phyloP scores from a whole-genome alignment of 2,329 filamentous ascomycete genomes.

The Raffaelea albimanens region DNA sequence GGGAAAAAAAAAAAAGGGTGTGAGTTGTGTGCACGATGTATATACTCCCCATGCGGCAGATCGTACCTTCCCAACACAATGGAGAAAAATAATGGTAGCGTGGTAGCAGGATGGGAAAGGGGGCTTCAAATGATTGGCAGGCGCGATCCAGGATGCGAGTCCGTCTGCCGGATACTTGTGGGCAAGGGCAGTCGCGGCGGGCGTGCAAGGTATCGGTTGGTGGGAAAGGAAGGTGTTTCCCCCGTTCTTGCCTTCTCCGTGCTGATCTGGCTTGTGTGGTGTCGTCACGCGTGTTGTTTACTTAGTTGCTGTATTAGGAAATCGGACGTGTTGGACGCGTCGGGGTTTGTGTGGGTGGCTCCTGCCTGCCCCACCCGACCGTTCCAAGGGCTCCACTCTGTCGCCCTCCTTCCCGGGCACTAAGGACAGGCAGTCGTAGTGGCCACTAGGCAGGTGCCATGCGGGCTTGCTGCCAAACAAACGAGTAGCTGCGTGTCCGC shows the following conservation, averaged over 20 bases:
- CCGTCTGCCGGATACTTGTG: neutral
- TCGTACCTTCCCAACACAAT: no score
- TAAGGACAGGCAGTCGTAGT: neutral
- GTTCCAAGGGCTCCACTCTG: neutral
- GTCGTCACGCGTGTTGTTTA: conserved; percentile 16
- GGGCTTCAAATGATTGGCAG: neutral
- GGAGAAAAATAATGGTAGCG: neutral
- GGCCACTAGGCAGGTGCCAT: neutral
- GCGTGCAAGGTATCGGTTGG: neutral
- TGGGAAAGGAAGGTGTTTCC: neutral
- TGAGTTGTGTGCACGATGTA: no score
- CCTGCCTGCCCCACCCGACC: conserved; percentile 1
- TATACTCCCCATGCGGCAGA: no score
- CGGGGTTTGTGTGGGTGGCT: conserved; percentile 5
- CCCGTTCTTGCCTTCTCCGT: no score
- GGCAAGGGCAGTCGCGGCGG: neutral
- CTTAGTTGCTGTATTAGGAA: conserved; percentile 13
- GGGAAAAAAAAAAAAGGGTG: no score
- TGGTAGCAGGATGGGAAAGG: neutral
- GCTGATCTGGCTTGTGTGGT: neutral
- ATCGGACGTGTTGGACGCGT: conserved; percentile 14
- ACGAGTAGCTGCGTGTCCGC: neutral
- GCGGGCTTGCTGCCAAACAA: neutral
- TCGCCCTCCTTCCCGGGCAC: neutral
- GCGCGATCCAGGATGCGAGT: neutral